phyloP scores from a whole-genome alignment of 768 basidiomycete genomes.

The Tylopilus rubrobrunneus region DNA sequence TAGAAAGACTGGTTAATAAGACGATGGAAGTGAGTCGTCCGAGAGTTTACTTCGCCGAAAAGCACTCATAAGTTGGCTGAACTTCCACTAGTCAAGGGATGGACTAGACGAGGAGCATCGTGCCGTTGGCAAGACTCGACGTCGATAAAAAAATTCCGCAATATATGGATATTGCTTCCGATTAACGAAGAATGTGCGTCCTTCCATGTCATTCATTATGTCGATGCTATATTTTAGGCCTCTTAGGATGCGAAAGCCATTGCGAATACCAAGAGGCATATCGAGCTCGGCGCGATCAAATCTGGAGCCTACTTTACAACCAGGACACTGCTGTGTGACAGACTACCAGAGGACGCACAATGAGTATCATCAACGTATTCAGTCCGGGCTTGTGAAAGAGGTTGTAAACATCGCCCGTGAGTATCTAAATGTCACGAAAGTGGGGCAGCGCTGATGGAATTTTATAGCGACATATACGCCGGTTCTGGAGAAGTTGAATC shows the following conservation, averaged over 20 bases:
- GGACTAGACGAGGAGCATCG: constrained; percentile 83
- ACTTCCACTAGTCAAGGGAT: constrained; percentile 54
- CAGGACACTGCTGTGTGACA: constrained; percentile 58
- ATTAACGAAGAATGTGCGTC: constrained; percentile 80
- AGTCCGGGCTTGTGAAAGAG: constrained; percentile 83
- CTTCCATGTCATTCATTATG: neutral
- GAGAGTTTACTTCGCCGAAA: neutral
- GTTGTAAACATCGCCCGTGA: constrained; percentile 89
- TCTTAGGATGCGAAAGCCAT: constrained; percentile 76
- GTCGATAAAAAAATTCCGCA: constrained; percentile 91
- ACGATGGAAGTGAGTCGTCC: constrained; percentile 46
- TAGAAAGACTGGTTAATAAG: constrained; percentile 64
- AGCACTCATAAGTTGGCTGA: neutral
- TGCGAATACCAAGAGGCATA: constrained; percentile 61
- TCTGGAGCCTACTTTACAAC: constrained; percentile 90
- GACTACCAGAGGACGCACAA: constrained; percentile 66
- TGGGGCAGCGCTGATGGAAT: neutral
- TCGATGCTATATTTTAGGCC: neutral
- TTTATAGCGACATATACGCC: constrained; percentile 84
- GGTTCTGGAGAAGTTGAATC: constrained; percentile 80
- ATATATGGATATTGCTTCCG: constrained; percentile 92
- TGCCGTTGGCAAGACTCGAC: constrained; percentile 62
- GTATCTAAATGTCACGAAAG: constrained; percentile 19
- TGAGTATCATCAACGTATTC: constrained; percentile 72
- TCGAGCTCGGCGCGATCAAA: constrained; percentile 81